Conservation (phyloP, 164 flowering plant genomes). For the Stephania cephalantha region DNA sequence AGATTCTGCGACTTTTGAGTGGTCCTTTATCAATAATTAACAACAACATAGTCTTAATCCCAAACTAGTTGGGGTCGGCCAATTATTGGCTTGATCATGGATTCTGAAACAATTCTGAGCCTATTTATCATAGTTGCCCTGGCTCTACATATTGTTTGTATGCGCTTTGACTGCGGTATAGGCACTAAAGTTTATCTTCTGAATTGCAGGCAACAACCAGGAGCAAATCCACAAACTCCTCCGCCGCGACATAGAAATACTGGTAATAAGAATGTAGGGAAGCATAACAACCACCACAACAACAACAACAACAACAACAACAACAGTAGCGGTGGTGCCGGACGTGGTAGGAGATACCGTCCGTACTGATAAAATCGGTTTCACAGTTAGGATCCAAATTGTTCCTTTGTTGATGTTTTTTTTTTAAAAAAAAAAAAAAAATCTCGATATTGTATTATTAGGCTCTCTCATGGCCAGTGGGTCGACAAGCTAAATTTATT, state of each 20-base stretch:
- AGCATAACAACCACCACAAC: background rate
- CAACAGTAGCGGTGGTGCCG: slow-evolving; percentile 20
- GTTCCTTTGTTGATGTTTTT: background rate
- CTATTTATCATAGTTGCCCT: background rate
- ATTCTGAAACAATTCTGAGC: background rate
- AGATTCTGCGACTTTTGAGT: background rate
- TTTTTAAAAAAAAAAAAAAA: no score
- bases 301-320: background rate
- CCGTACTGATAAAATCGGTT: slow-evolving; percentile 21
- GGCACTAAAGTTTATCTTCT: background rate
- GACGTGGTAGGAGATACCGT: slow-evolving; percentile 27
- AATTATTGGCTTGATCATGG: background rate
- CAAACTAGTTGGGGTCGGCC: no score
- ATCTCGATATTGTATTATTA: background rate
- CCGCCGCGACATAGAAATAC: slow-evolving; percentile 22
- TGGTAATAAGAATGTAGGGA: background rate
- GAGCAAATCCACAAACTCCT: slow-evolving; percentile 22
- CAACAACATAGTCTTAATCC: no score
- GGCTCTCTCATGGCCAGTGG: background rate
- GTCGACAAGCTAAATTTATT: background rate
- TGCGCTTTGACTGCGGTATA: background rate
- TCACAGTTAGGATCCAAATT: no score
- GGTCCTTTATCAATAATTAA: background rate
- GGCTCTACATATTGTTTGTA: background rate
- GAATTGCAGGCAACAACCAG: slow-evolving; percentile 43